These are phyloP conservation scores for Kalanchoe fedtschenkoi DNA, from an alignment of 164 flowering plant genomes.

Conservation along the genomic window DNA sequence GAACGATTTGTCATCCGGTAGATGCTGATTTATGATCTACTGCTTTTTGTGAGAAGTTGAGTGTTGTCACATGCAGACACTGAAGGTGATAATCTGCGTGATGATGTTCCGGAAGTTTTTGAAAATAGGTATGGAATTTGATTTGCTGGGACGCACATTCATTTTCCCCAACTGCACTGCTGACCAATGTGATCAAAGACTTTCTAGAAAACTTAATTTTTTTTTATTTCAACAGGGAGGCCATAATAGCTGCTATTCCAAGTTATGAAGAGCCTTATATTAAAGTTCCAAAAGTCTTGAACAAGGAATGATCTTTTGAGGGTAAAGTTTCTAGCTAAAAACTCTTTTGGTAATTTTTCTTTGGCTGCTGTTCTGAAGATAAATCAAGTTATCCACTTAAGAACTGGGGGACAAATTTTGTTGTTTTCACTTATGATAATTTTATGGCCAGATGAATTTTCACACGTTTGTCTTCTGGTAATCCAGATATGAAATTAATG, in stretches of 20 bases:
- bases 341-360: no score
- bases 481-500: no score
- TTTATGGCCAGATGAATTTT: no score
- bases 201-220: background rate
- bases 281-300: conserved; percentile 80
- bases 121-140: conserved; percentile 47
- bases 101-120: conserved; percentile 61
- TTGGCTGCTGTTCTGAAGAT: no score
- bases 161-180: background rate
- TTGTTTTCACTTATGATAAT: no score
- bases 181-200: background rate
- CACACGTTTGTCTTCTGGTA: no score
- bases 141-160: background rate
- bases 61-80: conserved; percentile 32
- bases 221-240: conserved; percentile 34
- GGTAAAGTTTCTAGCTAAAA: conserved; percentile 7
- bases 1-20: background rate
- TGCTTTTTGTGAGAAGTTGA: background rate
- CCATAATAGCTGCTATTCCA: conserved; percentile 58
- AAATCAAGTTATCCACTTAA: no score
- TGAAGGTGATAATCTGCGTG: conserved; percentile 50
- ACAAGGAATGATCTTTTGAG: conserved; percentile 44
- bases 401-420: no score
- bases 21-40: background rate
- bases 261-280: conserved; percentile 68